phyloP scores from a whole-genome alignment of 345 rosid genomes.

The Luvunga scandens region DNA sequence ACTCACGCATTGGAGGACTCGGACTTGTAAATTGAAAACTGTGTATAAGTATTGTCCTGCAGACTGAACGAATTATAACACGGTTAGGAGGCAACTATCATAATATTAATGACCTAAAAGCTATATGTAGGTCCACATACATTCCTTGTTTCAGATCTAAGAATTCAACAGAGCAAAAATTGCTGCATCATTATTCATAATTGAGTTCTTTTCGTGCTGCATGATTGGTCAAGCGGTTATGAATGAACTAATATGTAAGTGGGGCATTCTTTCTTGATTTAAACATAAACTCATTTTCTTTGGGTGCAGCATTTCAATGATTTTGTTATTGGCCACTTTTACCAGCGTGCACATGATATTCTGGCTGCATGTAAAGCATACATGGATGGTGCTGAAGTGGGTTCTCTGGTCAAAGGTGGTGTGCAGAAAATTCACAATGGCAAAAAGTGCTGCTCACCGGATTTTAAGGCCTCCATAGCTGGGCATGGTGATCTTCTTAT shows the following conservation, averaged over 20 bases:
- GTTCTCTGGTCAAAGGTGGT: slow-evolving; percentile 52
- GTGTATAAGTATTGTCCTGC: not conserved
- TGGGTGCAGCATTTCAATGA: slow-evolving; percentile 72
- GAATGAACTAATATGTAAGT: not conserved
- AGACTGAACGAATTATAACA: not conserved
- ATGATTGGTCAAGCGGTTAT: not conserved
- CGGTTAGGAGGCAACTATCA: not conserved
- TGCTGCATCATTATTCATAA: not conserved
- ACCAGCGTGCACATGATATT: slow-evolving; percentile 52
- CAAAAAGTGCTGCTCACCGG: slow-evolving; percentile 35
- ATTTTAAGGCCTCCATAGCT: slow-evolving; percentile 43
- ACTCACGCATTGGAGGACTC: not conserved
- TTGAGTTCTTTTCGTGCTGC: not conserved
- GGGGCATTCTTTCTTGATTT: not conserved
- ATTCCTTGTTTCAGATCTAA: not conserved
- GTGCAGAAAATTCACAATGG: slow-evolving; percentile 49
- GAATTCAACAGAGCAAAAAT: not conserved
- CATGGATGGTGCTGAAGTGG: slow-evolving; percentile 68
- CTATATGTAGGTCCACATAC: not conserved
- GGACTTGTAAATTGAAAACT: not conserved
- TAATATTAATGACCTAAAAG: not conserved
- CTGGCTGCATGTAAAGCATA: slow-evolving; percentile 75
- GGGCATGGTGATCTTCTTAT: slow-evolving; percentile 35
- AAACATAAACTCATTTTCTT: slow-evolving; percentile 8
- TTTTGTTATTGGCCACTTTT: slow-evolving; percentile 73